Base-by-base conservation (phyloP, 805 yeast genomes). In the Candida nemodendra region DNA sequence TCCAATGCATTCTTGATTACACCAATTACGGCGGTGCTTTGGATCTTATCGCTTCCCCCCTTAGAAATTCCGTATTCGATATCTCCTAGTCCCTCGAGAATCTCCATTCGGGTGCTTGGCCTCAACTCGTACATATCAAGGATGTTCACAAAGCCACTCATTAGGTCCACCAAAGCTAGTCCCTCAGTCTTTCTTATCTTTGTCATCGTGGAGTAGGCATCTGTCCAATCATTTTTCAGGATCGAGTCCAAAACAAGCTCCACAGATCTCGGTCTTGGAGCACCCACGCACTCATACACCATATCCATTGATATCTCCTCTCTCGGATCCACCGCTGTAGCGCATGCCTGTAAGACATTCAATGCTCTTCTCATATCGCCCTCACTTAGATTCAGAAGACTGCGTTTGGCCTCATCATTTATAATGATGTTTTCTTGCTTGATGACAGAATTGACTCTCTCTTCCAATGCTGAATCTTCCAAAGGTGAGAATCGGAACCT, bases 281-380 rank as follows among this genome's bases (percentile, higher is more conserved):
- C 90, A 2, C 99, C 99, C 22, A 93, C 82, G 59, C 97, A 90
- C 46, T 90, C 96, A 59, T 87, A 93, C 25, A 93, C 81, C 79
- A 85, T 81, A 38, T 78, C 80, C 21, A 74, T 76, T 19, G 82
- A 74, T 27, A 93, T 83, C 34, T 75, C 78, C 23, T 71, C 78
- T 12, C 47, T 50, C 16, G 36, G 36, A 23, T 76, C 78, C 14
- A 76, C 57, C 2, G 95, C 85, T 0, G 96, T 90, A 45, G 84
- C 77, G 61, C 98, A 87, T 0, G 98, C 95, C 63, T 93, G 99
- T 41, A 93, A 64, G 4, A 93, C 96, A 56, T 93, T 93, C 51
- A 93, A 70, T 1, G 95, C 95, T 34, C 86, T 78, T 66, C 99
- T 78, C 99, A 93, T 93, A 62, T 93, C 99, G 36, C 99, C 99